phyloP scores from a whole-genome alignment of 768 basidiomycete genomes.

The Russula earlei region DNA sequence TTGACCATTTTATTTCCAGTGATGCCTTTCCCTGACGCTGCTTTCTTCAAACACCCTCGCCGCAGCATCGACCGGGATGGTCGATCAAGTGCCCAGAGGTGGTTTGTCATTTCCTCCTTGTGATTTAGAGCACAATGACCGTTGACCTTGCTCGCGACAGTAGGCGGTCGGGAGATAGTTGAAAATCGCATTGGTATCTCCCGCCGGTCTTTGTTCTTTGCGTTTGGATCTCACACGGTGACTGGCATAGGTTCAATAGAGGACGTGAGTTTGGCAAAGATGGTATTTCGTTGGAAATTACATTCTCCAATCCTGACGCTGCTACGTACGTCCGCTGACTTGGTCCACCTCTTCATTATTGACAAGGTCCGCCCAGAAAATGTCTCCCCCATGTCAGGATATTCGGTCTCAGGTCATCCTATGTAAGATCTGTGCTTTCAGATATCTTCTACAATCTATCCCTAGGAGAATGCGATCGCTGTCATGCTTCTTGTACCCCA shows the following conservation, averaged over 20 bases:
- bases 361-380: conserved; percentile 35
- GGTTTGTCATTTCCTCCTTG: conserved; percentile 9
- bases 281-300: conserved; percentile 39
- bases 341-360: conserved; percentile 4
- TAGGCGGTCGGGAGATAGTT: conserved; percentile 38
- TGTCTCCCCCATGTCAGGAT: conserved; percentile 59
- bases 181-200: conserved; percentile 42
- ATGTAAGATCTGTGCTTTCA: conserved; percentile 37
- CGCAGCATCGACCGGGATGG: conserved; percentile 15
- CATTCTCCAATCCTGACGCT: conserved; percentile 43
- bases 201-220: conserved; percentile 8
- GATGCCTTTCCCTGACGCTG: background rate
- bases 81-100: conserved; percentile 14
- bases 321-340: conserved; percentile 35
- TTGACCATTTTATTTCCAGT: background rate
- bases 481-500: background rate
- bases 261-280: conserved; percentile 14
- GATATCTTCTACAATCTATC: background rate
- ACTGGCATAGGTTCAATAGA: conserved; percentile 13
- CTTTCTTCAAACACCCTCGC: conserved; percentile 11
- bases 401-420: conserved; percentile 42
- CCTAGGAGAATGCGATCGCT: background rate
- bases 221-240: background rate
- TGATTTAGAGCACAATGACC: background rate
- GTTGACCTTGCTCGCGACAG: conserved; percentile 12